Percentiles rank a stretch among this genome's conserved stretches.
Conservation (phyloP, 176 grass and related monocot genomes). For the Juncus inflexus region DNA sequence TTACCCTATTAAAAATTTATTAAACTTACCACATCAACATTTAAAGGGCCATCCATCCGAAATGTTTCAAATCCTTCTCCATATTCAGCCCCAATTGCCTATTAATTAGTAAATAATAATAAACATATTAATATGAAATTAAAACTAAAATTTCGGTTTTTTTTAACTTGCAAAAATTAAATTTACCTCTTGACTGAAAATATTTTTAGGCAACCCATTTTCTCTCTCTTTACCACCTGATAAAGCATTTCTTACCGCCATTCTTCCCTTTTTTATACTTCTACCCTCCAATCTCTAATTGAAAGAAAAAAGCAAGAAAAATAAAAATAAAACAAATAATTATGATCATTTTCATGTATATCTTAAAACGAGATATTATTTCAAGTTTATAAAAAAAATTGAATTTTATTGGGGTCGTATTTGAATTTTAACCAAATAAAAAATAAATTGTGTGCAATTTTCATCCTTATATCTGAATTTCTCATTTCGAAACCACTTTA, state of each 20-base stretch:
- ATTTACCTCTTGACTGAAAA: conserved; percentile 68
- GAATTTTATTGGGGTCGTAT: too few relatives aligned
- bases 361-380: too few relatives aligned
- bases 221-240: conserved; percentile 34
- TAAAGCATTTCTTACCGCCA: conserved; percentile 36
- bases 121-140: conserved; percentile 1
- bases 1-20: background rate
- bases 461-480: too few relatives aligned
- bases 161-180: conserved; percentile 13
- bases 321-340: too few relatives aligned
- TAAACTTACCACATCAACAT: conserved; percentile 88
- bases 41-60: conserved; percentile 85
- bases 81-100: conserved; percentile 93
- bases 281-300: conserved; percentile 34
- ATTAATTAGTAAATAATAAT: conserved; percentile 16
- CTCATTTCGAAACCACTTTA: too few relatives aligned
- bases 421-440: background rate
- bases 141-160: background rate
- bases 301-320: background rate
- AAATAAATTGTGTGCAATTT: background rate
- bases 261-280: conserved; percentile 17
- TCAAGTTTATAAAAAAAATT: too few relatives aligned
- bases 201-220: conserved; percentile 41
- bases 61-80: conserved; percentile 98
- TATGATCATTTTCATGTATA: too few relatives aligned